Base-by-base conservation (phyloP, 164 flowering plant genomes). In the Vitis rupestris region DNA sequence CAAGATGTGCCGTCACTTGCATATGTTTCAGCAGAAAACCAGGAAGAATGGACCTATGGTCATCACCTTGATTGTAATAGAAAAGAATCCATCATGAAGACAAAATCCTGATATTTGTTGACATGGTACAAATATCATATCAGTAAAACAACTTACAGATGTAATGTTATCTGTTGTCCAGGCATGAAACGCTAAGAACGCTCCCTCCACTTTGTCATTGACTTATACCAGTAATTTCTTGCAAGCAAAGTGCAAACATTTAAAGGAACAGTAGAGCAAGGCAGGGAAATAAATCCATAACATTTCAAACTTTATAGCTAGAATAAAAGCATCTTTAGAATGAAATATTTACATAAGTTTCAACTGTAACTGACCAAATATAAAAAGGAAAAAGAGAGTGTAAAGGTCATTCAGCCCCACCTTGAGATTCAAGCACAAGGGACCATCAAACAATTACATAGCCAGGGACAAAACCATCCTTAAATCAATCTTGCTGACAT, bases 181-280 rank as follows among this genome's bases (percentile, higher is more conserved):
- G 30, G 66, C 4, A 23, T 13, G 56, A 50, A 64, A 64, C 17
- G 37, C 55, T 44, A 49, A 9, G 17, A 48, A 48, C n/a, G 23
- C 50, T n/a, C 15, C 10, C 51, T 48, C 66, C 66, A 8, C 55
- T 23, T 64, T n/a, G 51, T 64, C 44, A 3, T 37, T 37, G 44
- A 37, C 66, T 49, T 47, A 49, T 47, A 64, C 66, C 66, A 50
- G 55, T 64, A 64, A 29, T 64, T 30, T 63, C 66, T 64, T 50
- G 66, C 66, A 49, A 61, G 13, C 55, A 64, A 64, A 64, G 51
- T 48, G 16, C 31, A 19, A 50, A 63, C 15, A 37, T 37, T 61
- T 5, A 61, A 61, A 61, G 56, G n/a, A 53, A 53, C n/a, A 0
- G 50, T 14, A 61, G 10, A 37, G 44, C 11, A 17, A 48, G 9